Evolutionary conservation across 352 stramenopile species (phyloP).

Genomic region (Phytophthora fragariae): DNA sequence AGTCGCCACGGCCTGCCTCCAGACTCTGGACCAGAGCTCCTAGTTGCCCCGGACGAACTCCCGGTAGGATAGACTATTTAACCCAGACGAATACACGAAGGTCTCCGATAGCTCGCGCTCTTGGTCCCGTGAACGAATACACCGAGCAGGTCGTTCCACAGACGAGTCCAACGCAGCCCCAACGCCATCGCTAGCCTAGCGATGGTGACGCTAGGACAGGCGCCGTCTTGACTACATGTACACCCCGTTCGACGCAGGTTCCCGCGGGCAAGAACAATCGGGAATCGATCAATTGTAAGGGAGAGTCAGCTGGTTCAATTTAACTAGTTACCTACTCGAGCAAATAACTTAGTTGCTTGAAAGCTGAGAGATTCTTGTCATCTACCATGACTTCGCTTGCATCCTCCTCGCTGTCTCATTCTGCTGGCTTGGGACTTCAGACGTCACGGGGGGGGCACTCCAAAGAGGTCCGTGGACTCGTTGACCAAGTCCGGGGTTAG

Average conservation of each 20-base stretch:
- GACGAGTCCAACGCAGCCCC: constrained; percentile 10
- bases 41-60: background rate
- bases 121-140: constrained; percentile 9
- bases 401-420: too few species aligned
- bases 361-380: too few species aligned
- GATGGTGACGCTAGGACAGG: background rate
- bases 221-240: background rate
- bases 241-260: constrained; percentile 12
- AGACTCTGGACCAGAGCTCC: too few species aligned
- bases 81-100: background rate
- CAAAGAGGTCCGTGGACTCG: too few species aligned
- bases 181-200: background rate
- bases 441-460: too few species aligned
- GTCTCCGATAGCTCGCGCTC: background rate
- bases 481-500: too few species aligned
- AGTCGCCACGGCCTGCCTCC: constrained; percentile 44
- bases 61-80: constrained; percentile 27
- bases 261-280: constrained; percentile 13
- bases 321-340: too few species aligned
- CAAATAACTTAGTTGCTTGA: too few species aligned
- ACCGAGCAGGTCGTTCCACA: constrained; percentile 5
- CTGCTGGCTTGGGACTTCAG: too few species aligned
- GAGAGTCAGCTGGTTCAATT: too few species aligned
- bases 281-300: too few species aligned
- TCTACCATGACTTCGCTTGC: too few species aligned